phyloP scores from a whole-genome alignment of 495 filamentous ascomycete species.

The Xylaria longipes region DNA sequence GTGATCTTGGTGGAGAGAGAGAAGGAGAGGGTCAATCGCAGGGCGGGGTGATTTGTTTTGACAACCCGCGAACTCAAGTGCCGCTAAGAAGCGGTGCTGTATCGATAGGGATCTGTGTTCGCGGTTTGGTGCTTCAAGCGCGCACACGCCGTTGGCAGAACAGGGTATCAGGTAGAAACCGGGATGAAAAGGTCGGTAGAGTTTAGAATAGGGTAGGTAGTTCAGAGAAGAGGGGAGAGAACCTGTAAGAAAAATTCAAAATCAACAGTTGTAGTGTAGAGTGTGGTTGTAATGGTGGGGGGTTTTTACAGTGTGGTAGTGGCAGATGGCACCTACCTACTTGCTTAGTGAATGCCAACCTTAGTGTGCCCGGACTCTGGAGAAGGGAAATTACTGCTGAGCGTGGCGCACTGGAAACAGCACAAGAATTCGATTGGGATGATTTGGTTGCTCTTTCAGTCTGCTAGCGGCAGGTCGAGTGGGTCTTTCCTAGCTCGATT shows the following conservation, averaged over 20 bases:
- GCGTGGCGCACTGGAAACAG: slow-evolving; percentile 35
- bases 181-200: neutral
- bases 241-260: slow-evolving; percentile 1
- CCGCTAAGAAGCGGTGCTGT: slow-evolving; percentile 29
- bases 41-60: slow-evolving; percentile 48
- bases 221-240: slow-evolving; percentile 4
- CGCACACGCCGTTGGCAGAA: neutral
- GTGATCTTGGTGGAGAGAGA: slow-evolving; percentile 40
- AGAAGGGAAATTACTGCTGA: slow-evolving; percentile 32
- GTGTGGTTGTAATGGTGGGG: neutral
- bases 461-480: slow-evolving; percentile 31
- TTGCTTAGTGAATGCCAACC: too few species aligned
- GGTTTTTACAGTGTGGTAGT: slow-evolving; percentile 4
- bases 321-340: too few species aligned
- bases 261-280: neutral
- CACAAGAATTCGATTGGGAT: slow-evolving; percentile 36
- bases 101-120: slow-evolving; percentile 15
- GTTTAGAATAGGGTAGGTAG: neutral
- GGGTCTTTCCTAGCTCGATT: slow-evolving; percentile 13
- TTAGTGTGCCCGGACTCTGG: slow-evolving; percentile 16
- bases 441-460: slow-evolving; percentile 37
- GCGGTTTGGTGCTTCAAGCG: neutral
- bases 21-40: slow-evolving; percentile 41
- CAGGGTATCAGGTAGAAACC: neutral
- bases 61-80: slow-evolving; percentile 31